Evolutionary conservation across 2,329 filamentous ascomycete species (phyloP), one percentile per base, ranked within the genome.

Genomic region (Hawksworthiomyces lignivorus): DNA sequence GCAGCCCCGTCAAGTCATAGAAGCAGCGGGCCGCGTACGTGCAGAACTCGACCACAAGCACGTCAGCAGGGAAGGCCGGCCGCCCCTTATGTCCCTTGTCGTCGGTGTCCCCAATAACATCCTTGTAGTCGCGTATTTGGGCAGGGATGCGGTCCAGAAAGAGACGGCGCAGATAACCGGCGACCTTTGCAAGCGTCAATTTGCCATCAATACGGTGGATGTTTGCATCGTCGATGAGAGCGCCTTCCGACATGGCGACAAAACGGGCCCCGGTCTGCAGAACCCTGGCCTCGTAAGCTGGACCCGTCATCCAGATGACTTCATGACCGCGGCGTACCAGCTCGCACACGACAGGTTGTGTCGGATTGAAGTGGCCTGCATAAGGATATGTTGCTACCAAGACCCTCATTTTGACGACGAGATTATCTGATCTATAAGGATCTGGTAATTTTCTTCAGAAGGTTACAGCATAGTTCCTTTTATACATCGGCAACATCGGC

Each of bases 361-460:
- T 63, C 12, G 63, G 63, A 26, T 62, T 58, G 19, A 59, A 56
- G 51, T 65, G 62, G 29, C 62, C 62, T 0, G 59, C 61, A 9
- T 62, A 62, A 31, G 63, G 64, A 41, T 62, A 61, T 8, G 62
- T 65, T 39, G 64, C 56, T 7, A 65, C 51, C 10, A 66, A 55
- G 35, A 66, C 52, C 36, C 59, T 64, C 57, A 65, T 49, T n/a
- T n/a, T n/a, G n/a, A n/a, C n/a, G n/a, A n/a, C n/a, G n/a, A n/a
- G n/a, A n/a, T n/a, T n/a, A n/a, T n/a, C n/a, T n/a, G n/a, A n/a
- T n/a, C n/a, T n/a, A n/a, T n/a, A n/a, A n/a, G n/a, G n/a, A n/a
- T n/a, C n/a, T n/a, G n/a, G n/a, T n/a, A n/a, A n/a, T n/a, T n/a
- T n/a, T n/a, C 4, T 10, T 4, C 30, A 18, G 12, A n/a, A 33